Evolutionary conservation across 2,329 filamentous ascomycete genomes (phyloP).

Genomic region (Beauveria varroae): DNA sequence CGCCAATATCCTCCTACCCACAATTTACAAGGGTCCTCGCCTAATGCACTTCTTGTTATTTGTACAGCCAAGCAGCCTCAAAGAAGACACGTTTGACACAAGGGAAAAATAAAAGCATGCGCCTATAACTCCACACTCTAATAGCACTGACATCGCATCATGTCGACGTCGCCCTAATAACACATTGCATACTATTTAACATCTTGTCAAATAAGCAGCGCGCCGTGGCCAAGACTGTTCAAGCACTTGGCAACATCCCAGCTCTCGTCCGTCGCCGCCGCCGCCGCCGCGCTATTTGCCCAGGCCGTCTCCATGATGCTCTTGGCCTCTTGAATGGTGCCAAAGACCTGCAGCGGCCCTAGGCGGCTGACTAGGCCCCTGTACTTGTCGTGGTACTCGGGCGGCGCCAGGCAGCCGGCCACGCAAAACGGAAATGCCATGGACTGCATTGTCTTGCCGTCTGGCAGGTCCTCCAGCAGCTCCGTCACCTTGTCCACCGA

Average conservation of each 20-base stretch:
- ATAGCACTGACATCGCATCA: too few relatives aligned
- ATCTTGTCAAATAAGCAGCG: slow-evolving; percentile 27
- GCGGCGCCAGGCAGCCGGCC: slow-evolving; percentile 32
- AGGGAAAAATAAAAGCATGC: too few relatives aligned
- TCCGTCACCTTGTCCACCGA: slow-evolving; percentile 26
- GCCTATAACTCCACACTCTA: too few relatives aligned
- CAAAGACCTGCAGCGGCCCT: slow-evolving; percentile 36
- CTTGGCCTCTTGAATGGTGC: slow-evolving; percentile 35
- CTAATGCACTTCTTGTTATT: too few relatives aligned
- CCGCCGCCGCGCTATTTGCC: slow-evolving; percentile 23
- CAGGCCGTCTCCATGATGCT: slow-evolving; percentile 41
- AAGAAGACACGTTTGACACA: too few relatives aligned
- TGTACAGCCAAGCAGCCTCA: too few relatives aligned
- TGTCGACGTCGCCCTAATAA: too few relatives aligned
- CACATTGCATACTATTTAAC: too few relatives aligned
- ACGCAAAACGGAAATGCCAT: slow-evolving; percentile 35
- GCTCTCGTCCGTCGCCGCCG: slow-evolving; percentile 26
- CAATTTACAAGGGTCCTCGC: too few relatives aligned
- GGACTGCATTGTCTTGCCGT: slow-evolving; percentile 25
- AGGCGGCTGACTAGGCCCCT: slow-evolving; percentile 32
- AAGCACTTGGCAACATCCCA: slow-evolving; percentile 39
- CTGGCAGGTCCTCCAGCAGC: slow-evolving; percentile 25
- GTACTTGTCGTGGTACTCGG: slow-evolving; percentile 34
- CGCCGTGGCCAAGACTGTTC: slow-evolving; percentile 31
- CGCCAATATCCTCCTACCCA: too few relatives aligned